A percentile compares a stretch with the other conserved stretches of the same genome.
These are phyloP conservation scores for Delphinella strobiligena DNA, from an alignment of 2,329 filamentous ascomycete genomes.

Conservation along the genomic window DNA sequence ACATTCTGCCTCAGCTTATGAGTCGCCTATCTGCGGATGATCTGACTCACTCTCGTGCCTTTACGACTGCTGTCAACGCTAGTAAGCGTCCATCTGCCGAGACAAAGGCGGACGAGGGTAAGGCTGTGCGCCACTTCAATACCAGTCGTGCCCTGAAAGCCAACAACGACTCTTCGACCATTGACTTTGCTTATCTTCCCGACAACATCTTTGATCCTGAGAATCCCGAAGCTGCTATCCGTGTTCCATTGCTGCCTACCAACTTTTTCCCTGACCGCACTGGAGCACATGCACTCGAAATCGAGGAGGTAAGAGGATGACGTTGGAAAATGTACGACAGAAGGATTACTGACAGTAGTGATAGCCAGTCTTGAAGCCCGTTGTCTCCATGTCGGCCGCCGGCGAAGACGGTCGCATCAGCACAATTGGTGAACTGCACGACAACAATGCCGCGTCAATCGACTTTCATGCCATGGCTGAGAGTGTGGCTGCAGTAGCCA, in stretches of 20 bases:
- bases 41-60: conserved; percentile 39
- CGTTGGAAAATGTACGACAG: not conserved
- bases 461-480: conserved; percentile 46
- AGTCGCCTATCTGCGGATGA: conserved; percentile 42
- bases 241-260: conserved; percentile 20
- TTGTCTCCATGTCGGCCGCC: conserved; percentile 38
- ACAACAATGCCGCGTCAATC: conserved; percentile 43
- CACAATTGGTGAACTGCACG: conserved; percentile 46
- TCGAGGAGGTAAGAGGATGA: conserved; percentile 11
- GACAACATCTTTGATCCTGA: conserved; percentile 30
- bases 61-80: conserved; percentile 42
- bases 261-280: conserved; percentile 13
- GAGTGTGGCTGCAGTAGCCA: conserved; percentile 27
- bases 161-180: conserved; percentile 46
- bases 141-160: conserved; percentile 45
- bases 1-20: conserved; percentile 28
- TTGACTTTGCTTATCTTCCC: conserved; percentile 53
- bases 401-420: conserved; percentile 37
- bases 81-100: conserved; percentile 25
- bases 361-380: conserved; percentile 39
- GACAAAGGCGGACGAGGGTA: conserved; percentile 9
- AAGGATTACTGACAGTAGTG: not conserved
- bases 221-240: conserved; percentile 14
- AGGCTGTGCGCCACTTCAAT: conserved; percentile 45
- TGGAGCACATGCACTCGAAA: conserved; percentile 12